Evolutionary conservation across 139 green algal species (phyloP), one percentile per base, ranked within the genome.

Genomic region (Chlamydomonas incerta): DNA sequence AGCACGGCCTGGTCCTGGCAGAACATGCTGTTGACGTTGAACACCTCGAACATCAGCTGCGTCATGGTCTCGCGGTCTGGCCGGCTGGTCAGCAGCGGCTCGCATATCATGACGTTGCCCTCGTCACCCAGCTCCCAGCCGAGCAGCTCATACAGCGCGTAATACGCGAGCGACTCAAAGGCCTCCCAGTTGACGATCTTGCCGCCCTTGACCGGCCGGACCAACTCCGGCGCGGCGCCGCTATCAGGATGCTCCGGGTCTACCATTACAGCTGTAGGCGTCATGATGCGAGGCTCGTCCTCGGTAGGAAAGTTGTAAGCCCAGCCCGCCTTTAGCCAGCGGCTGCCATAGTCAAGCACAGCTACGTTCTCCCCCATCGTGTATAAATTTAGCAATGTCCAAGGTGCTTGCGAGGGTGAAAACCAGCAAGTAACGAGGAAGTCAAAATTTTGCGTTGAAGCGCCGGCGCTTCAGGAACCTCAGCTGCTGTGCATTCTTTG

Each of bases 21-120:
- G 69, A 93, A 97, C 15, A 96, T 83, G 13, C 93, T 94, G 0
- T 77, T 69, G 9, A 96, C 90, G 74, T 96, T 96, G 89, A 92
- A 92, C 4, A 85, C 68, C 87, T 98, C 96, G 81, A 98, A 98
- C 47, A 95, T 85, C 0, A 98, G 83, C 87, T 96, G 92, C 24
- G 91, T 86, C 67, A 97, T 87, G n/a, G 74, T 88, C 83, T 98
- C 96, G 0, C 95, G 87, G 50, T 97, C 94, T 21, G 82, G 52
- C 35, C 91, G 89, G 37, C 90, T 80, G 4, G 90, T 93, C 2
- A 96, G 88, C 37, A 95, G 79, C 3, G 95, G 95, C 74, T 98
- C 95, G 1, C 89, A 89, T 24, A 97, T 50, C 52, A 98, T 67
- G 0, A 95, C 50, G 41, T 81, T 85, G 74, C 93, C 95, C 79